These are phyloP conservation scores for Acrocalymma vagum DNA, from an alignment of 2,329 filamentous ascomycete genomes.

Conservation along the genomic window DNA sequence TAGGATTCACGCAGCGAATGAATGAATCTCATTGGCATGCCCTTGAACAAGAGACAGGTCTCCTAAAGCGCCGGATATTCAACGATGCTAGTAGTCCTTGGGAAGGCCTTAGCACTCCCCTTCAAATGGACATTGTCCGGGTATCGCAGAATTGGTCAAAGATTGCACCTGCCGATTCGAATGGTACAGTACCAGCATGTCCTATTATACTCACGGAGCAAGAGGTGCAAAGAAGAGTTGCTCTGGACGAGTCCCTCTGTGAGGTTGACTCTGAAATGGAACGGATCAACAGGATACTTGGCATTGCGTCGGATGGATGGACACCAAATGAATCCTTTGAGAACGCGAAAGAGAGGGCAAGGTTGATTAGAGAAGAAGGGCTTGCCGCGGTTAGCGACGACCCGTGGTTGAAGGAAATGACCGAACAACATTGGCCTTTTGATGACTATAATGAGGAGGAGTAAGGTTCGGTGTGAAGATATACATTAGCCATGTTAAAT, in stretches of 20 bases:
- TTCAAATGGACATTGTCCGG: conserved; percentile 34
- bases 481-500: too few species aligned
- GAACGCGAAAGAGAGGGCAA: conserved; percentile 20
- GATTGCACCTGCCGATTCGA: conserved; percentile 6
- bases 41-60: conserved; percentile 23
- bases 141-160: conserved; percentile 27
- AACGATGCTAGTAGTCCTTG: conserved; percentile 33
- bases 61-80: conserved; percentile 31
- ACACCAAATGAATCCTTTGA: conserved; percentile 31
- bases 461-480: too few species aligned
- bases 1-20: conserved; percentile 31
- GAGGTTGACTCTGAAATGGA: conserved; percentile 27
- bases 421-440: conserved; percentile 31
- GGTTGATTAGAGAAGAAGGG: conserved; percentile 21
- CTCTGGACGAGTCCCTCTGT: conserved; percentile 24
- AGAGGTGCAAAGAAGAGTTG: conserved; percentile 19
- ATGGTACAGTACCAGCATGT: conserved; percentile 18
- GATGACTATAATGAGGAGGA: conserved; percentile 33
- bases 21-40: conserved; percentile 35
- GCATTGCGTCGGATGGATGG: conserved; percentile 37
- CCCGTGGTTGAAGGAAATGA: conserved; percentile 25
- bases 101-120: conserved; percentile 35
- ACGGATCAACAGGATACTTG: conserved; percentile 23
- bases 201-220: conserved; percentile 22
- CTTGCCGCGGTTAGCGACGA: conserved; percentile 26